Percentiles rank a stretch among this genome's conserved stretches.
These are phyloP conservation scores for Helotiales sp. DNA, from an alignment of 2,329 filamentous ascomycete genomes.

Conservation along the genomic window DNA sequence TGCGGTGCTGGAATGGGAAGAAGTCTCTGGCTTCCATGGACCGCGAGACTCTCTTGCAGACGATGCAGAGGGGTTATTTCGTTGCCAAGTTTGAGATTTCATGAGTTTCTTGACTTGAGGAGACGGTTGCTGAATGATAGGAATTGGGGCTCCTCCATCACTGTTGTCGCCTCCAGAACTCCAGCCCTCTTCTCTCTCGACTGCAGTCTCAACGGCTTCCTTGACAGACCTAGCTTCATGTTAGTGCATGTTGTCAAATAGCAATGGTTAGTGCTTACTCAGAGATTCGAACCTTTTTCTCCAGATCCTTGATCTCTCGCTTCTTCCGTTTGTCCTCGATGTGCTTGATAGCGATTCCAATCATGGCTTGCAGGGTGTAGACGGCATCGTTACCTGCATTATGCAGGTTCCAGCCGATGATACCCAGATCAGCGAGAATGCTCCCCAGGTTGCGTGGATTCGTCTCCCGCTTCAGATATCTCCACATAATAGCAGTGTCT, in stretches of 20 bases:
- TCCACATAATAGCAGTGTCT: constrained; percentile 77
- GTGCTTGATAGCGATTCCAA: constrained; percentile 60
- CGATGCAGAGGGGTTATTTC: background rate
- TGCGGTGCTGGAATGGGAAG: background rate
- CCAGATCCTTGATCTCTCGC: constrained; percentile 21
- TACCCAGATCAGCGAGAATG: constrained; percentile 68
- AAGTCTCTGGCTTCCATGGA: constrained; percentile 4
- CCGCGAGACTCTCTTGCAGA: background rate
- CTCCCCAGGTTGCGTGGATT: constrained; percentile 61
- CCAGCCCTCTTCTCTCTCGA: constrained; percentile 33
- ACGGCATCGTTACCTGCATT: constrained; percentile 88
- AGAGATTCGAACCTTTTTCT: constrained; percentile 27
- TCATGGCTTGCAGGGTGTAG: constrained; percentile 76
- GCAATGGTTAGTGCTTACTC: constrained; percentile 24
- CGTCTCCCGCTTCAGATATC: constrained; percentile 59
- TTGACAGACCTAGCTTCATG: constrained; percentile 18
- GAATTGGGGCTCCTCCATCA: constrained; percentile 33
- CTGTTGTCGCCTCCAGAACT: constrained; percentile 36
- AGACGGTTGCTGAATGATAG: background rate
- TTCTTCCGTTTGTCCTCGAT: constrained; percentile 30
- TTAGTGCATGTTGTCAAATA: constrained; percentile 8
- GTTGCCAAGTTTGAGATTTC: constrained; percentile 4
- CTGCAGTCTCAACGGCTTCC: constrained; percentile 23
- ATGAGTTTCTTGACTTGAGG: constrained; percentile 5
- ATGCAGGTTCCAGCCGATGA: constrained; percentile 71